A percentile compares a stretch with the other conserved stretches of the same genome.
Conservation (phyloP, 495 filamentous ascomycete species). For the Neurospora sp. region DNA sequence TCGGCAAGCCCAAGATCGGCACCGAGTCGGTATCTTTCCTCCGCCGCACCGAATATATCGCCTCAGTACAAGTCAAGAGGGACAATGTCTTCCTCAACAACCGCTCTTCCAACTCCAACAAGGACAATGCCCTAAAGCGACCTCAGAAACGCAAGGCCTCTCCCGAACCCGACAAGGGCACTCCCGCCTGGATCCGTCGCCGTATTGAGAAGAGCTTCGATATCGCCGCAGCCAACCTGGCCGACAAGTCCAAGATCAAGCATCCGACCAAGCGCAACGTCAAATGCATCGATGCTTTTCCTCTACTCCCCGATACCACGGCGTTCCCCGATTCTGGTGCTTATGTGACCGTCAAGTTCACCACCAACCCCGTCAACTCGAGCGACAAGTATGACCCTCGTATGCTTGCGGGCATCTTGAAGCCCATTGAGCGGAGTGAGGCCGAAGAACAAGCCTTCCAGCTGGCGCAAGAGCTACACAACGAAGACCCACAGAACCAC, state of each 20-base stretch:
- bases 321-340: constrained; percentile 79
- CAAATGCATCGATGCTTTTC: constrained; percentile 67
- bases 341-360: constrained; percentile 84
- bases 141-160: constrained; percentile 32
- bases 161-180: constrained; percentile 52
- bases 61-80: constrained; percentile 44
- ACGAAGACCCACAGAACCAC: constrained; percentile 49
- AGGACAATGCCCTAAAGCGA: constrained; percentile 24
- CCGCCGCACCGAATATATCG: constrained; percentile 91
- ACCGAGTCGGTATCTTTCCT: constrained; percentile 81
- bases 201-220: constrained; percentile 81
- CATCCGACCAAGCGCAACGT: constrained; percentile 78
- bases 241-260: constrained; percentile 63
- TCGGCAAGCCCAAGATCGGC: constrained; percentile 62
- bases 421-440: constrained; percentile 46
- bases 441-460: constrained; percentile 42
- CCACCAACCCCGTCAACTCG: constrained; percentile 61
- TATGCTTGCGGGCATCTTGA: constrained; percentile 69
- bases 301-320: constrained; percentile 78
- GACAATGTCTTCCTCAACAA: constrained; percentile 28
- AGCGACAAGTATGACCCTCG: constrained; percentile 61
- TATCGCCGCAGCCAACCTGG: constrained; percentile 52
- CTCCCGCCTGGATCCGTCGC: constrained; percentile 68
- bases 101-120: constrained; percentile 27
- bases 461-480: constrained; percentile 47